Evolutionary conservation across 139 green algal genomes (phyloP), one percentile per base, ranked within the genome.

Genomic region (Pycnococcus provasolii): DNA sequence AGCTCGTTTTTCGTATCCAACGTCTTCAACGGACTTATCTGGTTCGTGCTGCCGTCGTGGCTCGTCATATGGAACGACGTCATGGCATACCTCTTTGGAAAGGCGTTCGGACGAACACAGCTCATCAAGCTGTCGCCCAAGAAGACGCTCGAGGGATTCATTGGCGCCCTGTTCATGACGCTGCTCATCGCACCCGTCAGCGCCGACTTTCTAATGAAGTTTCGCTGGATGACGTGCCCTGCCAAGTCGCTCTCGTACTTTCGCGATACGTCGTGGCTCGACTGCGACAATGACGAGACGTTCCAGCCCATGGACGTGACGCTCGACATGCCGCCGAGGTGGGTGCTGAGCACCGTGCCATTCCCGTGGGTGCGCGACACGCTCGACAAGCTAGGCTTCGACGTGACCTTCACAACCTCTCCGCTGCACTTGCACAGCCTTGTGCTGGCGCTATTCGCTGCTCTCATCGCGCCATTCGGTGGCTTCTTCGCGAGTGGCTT

Each of bases 111-210:
- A 11, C 78, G 88, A 57, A 97, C 91, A 15, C 92, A 90, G 40
- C 83, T 99, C 43, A 98, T 99, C 62, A 91, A 93, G 73, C 81
- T 99, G 58, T 97, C 90, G 0, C 93, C 93, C 55, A 98, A 97
- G 72, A 99, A 99, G 87, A 99, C 93, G 0, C 96, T 89, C 91
- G 93, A 99, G 81, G 93, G 93, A 15, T 99, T 97, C 68, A 74
- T 97, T 8, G 90, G 90, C 9, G 92, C 88, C 43, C 81, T 86
- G 55, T 1, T 92, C 7, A 77, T 78, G 65, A 97, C 92, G 40
- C 73, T 97, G 42, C 5, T 89, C 1, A 60, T 78, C 6, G 88
- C 87, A 26, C 94, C 89, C 73, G 75, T 86, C 60, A 73, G 95
- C 42, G 77, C 89, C 0, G 64, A 66, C 3, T 62, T 77, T 8